These are phyloP conservation scores for Colletotrichum navitas DNA, from an alignment of 2,329 filamentous ascomycete species.

Conservation along the genomic window DNA sequence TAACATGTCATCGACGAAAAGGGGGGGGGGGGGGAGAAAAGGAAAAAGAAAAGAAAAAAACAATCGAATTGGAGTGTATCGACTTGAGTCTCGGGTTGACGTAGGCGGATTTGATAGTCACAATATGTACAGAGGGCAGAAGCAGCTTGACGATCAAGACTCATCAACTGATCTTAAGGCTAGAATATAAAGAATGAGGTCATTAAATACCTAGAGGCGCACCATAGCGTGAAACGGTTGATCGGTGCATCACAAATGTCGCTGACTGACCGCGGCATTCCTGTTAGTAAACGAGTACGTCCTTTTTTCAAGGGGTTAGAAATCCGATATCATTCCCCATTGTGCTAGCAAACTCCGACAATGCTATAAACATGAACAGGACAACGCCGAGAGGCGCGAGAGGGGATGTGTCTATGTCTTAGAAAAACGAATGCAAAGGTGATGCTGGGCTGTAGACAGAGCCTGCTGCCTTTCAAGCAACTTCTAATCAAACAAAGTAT, in stretches of 20 bases:
- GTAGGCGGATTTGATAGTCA: not conserved
- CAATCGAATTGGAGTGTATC: not conserved
- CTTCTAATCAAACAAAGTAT: constrained; percentile 40
- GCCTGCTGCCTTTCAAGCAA: constrained; percentile 7
- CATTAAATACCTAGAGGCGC: not conserved
- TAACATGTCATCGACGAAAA: too few relatives aligned
- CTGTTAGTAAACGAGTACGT: not conserved
- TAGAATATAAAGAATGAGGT: not conserved
- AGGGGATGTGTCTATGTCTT: constrained; percentile 16
- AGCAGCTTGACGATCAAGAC: not conserved
- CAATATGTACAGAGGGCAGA: not conserved
- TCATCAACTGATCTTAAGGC: not conserved
- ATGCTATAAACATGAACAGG: constrained; percentile 8
- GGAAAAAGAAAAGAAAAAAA: too few relatives aligned
- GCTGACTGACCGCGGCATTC: not conserved
- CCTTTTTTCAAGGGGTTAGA: not conserved
- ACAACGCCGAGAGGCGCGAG: not conserved
- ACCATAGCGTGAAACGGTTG: not conserved
- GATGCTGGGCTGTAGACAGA: constrained; percentile 6
- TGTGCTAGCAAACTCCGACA: constrained; percentile 16
- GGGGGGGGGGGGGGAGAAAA: too few relatives aligned
- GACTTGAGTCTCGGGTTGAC: not conserved
- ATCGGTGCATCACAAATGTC: not conserved
- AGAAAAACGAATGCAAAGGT: not conserved
- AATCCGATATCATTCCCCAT: not conserved